Evolutionary conservation across 1,284 basidiomycete species (phyloP).

Genomic region (Mycena citricolor): DNA sequence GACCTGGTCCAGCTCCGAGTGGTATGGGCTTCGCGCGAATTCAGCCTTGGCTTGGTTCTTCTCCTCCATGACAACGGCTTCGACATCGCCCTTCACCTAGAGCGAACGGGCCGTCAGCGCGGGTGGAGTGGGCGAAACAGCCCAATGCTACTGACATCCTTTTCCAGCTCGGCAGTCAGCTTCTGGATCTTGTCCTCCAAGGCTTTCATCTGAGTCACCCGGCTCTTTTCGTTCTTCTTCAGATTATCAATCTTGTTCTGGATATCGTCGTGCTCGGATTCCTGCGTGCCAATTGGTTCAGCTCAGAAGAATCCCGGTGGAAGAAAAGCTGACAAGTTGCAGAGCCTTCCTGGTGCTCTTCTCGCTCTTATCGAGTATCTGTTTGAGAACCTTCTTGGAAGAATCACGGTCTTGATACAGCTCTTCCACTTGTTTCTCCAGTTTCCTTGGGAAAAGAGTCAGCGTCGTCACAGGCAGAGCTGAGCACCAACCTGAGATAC

Average conservation of each 20-base stretch:
- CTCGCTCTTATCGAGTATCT: constrained; percentile 51
- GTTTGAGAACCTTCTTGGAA: constrained; percentile 53
- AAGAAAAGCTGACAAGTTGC: constrained; percentile 40
- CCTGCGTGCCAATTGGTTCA: constrained; percentile 38
- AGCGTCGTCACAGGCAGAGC: constrained; percentile 4
- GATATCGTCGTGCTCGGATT: constrained; percentile 52
- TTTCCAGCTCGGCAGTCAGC: constrained; percentile 45
- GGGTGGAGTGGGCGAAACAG: background rate
- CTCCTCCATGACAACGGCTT: constrained; percentile 7
- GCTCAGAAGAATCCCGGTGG: background rate
- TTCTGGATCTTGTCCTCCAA: constrained; percentile 43
- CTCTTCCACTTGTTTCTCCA: constrained; percentile 47
- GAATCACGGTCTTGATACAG: constrained; percentile 51
- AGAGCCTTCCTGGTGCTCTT: constrained; percentile 49
- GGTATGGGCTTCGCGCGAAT: background rate
- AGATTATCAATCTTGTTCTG: constrained; percentile 50
- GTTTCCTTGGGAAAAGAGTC: constrained; percentile 32
- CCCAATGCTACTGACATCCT: constrained; percentile 45
- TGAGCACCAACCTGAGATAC: constrained; percentile 50
- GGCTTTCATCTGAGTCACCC: constrained; percentile 50
- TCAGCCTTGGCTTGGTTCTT: background rate
- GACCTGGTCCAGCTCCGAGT: background rate
- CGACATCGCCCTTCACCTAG: constrained; percentile 17
- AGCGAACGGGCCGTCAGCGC: background rate
- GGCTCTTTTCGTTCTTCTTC: constrained; percentile 59